Base-by-base conservation (phyloP, 768 basidiomycete species). In the Sarcomyxa edulis region DNA sequence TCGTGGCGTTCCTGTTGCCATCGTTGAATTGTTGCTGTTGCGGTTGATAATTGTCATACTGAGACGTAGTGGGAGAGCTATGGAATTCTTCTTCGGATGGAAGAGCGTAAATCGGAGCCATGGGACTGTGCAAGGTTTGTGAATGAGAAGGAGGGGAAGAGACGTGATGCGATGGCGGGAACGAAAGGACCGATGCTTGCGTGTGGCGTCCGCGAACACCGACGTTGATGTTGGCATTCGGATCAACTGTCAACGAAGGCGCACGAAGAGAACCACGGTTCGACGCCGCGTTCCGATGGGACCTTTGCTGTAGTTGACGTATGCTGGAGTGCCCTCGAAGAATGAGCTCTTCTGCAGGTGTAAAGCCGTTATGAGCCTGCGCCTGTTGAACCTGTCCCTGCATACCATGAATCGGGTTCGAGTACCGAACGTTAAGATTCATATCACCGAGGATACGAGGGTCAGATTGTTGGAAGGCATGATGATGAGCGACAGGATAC, bases 301-400 rank as follows among this genome's bases (percentile, higher is more conserved):
- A 18, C 10, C 22, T 14, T 40, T 31, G 3, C 7, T 10, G 15
- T 40, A 22, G 9, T 21, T 35, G 37, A 28, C 3, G 65, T 55
- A 57, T 69, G n/a, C n/a, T n/a, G n/a, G n/a, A n/a, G 63, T 57
- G 79, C 44, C 58, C 77, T 39, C 70, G 79, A 52, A 86, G 71
- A 35, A 85, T 76, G 44, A 75, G 71, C 55, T 81, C 76, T 52
- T 86, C 84, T 0, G 82, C 66, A 2, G 80, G 65, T 1, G 84
- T 86, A 46, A 78, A 86, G 2, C 83, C 83, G 1, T 72, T 66
- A 21, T 60, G 58, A 5, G 69, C 62, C 27, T 66, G 67, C 26
- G 50, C 40, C 32, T 44, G 41, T n/a, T n/a, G n/a, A n/a, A n/a
- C n/a, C n/a, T n/a, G n/a, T n/a, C n/a, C n/a, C 24, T 42, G 35